Base-by-base conservation (phyloP, 2,329 filamentous ascomycete species). In the Fonsecaea pedrosoi region DNA sequence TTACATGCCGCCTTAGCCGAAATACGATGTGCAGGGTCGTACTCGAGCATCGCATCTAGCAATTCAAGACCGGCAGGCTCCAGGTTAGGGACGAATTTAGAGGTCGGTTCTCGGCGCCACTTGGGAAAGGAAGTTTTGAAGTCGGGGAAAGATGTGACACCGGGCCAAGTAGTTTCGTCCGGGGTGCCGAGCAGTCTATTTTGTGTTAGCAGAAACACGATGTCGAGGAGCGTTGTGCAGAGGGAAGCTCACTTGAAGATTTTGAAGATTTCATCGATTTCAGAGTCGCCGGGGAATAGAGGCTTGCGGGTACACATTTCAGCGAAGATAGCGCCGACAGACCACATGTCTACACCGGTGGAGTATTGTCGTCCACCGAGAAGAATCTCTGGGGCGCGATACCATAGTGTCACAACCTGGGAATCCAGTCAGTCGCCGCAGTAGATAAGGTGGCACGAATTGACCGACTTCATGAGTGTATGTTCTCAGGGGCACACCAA, bases 221-320 rank as follows among this genome's bases (percentile, higher is more conserved):
- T 18, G 57, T 21, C 38, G 12, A n/a, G n/a, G 58, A 12, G 40
- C 59, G 61, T 32, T 37, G 54, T 30, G 30, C 60, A 7, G 60
- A 63, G 7, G 45, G 37, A 35, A 37, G 73, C 84, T 74, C 82
- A 92, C 92, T 89, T 87, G 89, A 97, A 97, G 77, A 90, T 96
- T 82, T 94, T 95, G 85, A 96, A 96, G 76, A 96, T 96, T 80
- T 96, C 92, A 75, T 96, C 92, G 79, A 96, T 96, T 77, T 96
- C 92, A 4, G 92, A 95, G 77, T 97, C 93, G 66, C 93, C 93
- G 12, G 93, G 92, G 83, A 97, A 97, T 53, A 97, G 84, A 4
- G 93, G 92, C 81, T 96, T 96, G 75, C 92, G 88, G 1, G 93
- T 97, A 80, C 92, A 96, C 94, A 97, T 97, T 80, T 97, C 93